Evolutionary conservation across 495 filamentous ascomycete genomes (phyloP), one percentile per base, ranked within the genome.

Genomic region (Neurospora sp.): DNA sequence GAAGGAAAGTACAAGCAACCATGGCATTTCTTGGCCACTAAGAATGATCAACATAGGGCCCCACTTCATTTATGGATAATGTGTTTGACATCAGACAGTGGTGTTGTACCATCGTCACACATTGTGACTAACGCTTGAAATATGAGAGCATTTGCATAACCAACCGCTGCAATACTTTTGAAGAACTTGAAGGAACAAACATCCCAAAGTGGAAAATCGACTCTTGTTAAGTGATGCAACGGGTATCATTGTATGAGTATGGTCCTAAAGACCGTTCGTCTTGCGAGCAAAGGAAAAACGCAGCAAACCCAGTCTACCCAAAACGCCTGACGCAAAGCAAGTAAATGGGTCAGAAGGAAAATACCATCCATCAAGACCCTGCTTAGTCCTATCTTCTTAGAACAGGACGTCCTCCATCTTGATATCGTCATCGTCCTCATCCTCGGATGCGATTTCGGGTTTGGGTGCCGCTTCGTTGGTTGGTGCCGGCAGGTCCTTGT

Each of bases 331-430:
- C 27, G 23, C 4, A 75, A 49, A 75, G 46, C 18, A 70, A 69
- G 72, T 70, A 62, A 42, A 72, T 31, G 35, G 23, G 71, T 11
- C 42, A 35, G 27, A 66, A 37, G 14, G 23, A 66, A 16, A 3
- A 66, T 66, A 6, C 5, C 20, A 23, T 60, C 16, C 40, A 41
- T 35, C 23, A 46, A 60, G 7, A 31, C 38, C 37, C 10, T 14
- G 35, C 23, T 38, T 10, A 72, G 54, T 20, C 49, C 40, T 71
- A 72, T 40, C 20, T 37, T 71, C 70, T 73, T 18, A 66, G 4
- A 66, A 81, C 39, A 88, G 73, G 37, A 93, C 88, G 80, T 94
- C 92, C 79, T 94, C 92, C 86, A 95, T 93, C 79, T 93, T 89
- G 35, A 89, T 80, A 71, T 92, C 88, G 39, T 92, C 92, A 44